These are phyloP conservation scores for Auricularia sp. DNA, from an alignment of 768 basidiomycete genomes.

Conservation along the genomic window DNA sequence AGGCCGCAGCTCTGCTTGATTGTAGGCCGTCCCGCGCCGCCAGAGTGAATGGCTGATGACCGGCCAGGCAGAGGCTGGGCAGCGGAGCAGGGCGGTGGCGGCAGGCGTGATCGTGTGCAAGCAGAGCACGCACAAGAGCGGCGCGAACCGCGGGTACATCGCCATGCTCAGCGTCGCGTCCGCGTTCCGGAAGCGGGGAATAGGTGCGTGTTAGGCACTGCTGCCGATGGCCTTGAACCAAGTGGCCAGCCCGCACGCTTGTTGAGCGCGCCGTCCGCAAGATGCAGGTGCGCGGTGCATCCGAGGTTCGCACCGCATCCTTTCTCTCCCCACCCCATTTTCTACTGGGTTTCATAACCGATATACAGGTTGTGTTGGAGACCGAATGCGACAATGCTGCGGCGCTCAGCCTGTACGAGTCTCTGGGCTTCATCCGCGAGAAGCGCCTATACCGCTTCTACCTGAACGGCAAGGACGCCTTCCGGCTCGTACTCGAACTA, in stretches of 20 bases:
- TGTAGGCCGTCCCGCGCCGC: conserved; percentile 25
- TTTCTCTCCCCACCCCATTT: neutral
- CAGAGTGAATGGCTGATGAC: neutral
- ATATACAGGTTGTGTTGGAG: conserved; percentile 74
- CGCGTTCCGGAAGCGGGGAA: conserved; percentile 79
- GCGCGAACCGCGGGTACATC: conserved; percentile 84
- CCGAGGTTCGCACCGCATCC: conserved; percentile 49
- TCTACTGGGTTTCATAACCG: conserved; percentile 2
- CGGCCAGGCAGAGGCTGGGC: neutral
- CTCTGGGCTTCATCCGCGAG: conserved; percentile 90
- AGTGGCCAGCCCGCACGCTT: conserved; percentile 63
- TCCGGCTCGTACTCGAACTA: conserved; percentile 63
- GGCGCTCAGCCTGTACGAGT: conserved; percentile 81
- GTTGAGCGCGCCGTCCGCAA: conserved; percentile 73
- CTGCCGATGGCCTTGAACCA: conserved; percentile 11
- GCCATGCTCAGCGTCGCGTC: conserved; percentile 92
- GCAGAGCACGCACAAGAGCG: conserved; percentile 76
- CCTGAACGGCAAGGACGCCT: conserved; percentile 94
- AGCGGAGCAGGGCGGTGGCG: conserved; percentile 25
- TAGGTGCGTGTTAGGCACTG: conserved; percentile 49
- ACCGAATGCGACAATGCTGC: conserved; percentile 91
- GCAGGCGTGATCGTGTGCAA: conserved; percentile 96
- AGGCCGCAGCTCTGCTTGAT: conserved; percentile 90
- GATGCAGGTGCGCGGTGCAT: conserved; percentile 75
- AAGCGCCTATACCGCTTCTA: conserved; percentile 94